phyloP scores from a whole-genome alignment of 1,284 basidiomycete species.

The Leccinum colubrinum region DNA sequence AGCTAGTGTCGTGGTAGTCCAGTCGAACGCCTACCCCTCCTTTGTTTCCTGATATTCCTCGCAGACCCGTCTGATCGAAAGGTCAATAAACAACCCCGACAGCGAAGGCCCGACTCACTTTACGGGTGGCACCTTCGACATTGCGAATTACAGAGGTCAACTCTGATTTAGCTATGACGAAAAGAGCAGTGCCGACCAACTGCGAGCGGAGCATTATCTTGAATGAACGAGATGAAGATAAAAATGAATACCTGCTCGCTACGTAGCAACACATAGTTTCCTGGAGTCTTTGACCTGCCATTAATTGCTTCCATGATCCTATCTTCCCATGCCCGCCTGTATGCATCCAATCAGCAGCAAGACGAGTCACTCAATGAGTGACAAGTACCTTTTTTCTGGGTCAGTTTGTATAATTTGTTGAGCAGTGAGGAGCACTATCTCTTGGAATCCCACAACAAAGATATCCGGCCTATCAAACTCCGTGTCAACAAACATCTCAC shows the following conservation, averaged over 20 bases:
- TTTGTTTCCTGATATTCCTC: constrained; percentile 98
- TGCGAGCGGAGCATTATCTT: constrained; percentile 33
- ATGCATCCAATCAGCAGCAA: constrained; percentile 1
- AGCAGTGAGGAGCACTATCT: constrained; percentile 95
- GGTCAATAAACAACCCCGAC: constrained; percentile 1
- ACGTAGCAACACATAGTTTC: constrained; percentile 83
- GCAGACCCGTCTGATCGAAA: constrained; percentile 77
- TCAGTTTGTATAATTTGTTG: constrained; percentile 97
- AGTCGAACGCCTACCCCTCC: constrained; percentile 92
- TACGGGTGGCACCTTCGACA: constrained; percentile 90
- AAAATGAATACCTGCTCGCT: constrained; percentile 75
- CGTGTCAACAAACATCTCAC: constrained; percentile 3
- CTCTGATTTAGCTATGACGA: constrained; percentile 81
- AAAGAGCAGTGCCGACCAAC: constrained; percentile 93
- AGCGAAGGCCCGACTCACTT: constrained; percentile 46
- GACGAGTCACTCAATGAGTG: not conserved
- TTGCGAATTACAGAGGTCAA: constrained; percentile 80
- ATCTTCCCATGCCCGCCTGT: constrained; percentile 84
- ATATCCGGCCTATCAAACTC: constrained; percentile 71
- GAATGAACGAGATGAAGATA: not conserved
- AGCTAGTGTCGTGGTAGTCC: constrained; percentile 85
- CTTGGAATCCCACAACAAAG: constrained; percentile 93
- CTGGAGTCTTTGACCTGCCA: constrained; percentile 60
- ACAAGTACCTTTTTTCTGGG: constrained; percentile 79
- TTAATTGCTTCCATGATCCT: constrained; percentile 81